phyloP scores from a whole-genome alignment of 208 protist species.

The Leishmania amazonensis region DNA sequence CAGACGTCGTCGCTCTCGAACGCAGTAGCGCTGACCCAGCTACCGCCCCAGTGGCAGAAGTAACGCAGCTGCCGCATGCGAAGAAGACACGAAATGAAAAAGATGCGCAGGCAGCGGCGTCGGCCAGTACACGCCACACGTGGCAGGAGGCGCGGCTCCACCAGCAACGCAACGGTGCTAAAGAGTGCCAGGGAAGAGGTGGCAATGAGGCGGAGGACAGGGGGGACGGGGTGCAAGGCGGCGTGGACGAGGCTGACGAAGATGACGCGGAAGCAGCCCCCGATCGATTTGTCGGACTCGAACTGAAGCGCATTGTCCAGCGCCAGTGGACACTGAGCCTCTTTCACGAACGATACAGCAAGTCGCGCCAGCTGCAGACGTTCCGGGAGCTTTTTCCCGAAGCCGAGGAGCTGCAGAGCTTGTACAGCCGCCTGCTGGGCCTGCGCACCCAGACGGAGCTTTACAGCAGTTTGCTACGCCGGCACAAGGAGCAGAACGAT shows the following conservation, averaged over 20 bases:
- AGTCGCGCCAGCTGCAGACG: constrained; percentile 48
- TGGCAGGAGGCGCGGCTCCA: constrained; percentile 21
- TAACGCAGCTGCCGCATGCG: constrained; percentile 22
- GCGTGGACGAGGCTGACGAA: constrained; percentile 29
- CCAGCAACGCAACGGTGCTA: background rate
- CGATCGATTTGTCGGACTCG: constrained; percentile 67
- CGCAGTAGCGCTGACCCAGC: background rate
- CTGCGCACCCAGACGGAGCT: constrained; percentile 79
- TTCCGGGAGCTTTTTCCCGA: constrained; percentile 82
- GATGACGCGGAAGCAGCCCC: constrained; percentile 26
- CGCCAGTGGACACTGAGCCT: constrained; percentile 56
- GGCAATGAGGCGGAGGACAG: background rate
- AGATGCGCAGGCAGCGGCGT: constrained; percentile 25
- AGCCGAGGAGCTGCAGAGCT: constrained; percentile 77
- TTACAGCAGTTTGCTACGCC: constrained; percentile 79
- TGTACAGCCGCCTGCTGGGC: constrained; percentile 70
- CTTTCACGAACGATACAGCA: constrained; percentile 75
- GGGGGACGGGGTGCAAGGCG: background rate
- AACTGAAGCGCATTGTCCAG: constrained; percentile 78
- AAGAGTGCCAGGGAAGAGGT: background rate
- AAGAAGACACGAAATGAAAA: constrained; percentile 35
- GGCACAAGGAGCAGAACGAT: constrained; percentile 88
- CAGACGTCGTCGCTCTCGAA: background rate
- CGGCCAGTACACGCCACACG: constrained; percentile 14
- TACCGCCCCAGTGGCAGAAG: background rate